A percentile compares a stretch with the other conserved stretches of the same genome.
These are phyloP conservation scores for Lavandula angustifolia DNA, from an alignment of 257 asterid genomes.

Conservation along the genomic window DNA sequence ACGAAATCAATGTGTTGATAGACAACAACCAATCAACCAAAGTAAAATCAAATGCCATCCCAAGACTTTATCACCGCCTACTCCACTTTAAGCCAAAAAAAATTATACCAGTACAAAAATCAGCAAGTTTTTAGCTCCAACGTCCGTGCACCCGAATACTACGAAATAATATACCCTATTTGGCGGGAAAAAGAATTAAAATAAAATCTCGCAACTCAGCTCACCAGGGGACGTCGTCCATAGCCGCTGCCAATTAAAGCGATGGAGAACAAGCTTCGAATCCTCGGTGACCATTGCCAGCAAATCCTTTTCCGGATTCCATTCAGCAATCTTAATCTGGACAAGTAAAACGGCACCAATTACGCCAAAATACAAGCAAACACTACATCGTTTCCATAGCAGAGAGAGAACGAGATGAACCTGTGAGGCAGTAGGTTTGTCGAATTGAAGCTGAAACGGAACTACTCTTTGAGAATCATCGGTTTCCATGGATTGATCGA, in stretches of 20 bases:
- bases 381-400: neutral
- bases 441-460: conserved; percentile 94
- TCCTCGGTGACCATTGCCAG: conserved; percentile 93
- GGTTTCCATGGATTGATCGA: conserved; percentile 49
- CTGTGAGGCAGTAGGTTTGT: conserved; percentile 85
- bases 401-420: conserved; percentile 33
- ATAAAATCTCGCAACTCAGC: neutral
- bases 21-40: conserved; percentile 15
- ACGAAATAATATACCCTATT: neutral
- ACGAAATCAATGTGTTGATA: neutral
- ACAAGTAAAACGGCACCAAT: conserved; percentile 23
- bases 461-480: conserved; percentile 50
- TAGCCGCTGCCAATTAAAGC: conserved; percentile 98
- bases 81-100: no score
- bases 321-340: conserved; percentile 89
- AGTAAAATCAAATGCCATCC: conserved; percentile 3
- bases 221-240: conserved; percentile 88
- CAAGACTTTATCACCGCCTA: neutral
- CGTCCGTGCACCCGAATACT: neutral
- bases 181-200: no score
- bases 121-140: neutral
- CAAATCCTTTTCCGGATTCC: conserved; percentile 98
- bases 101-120: neutral
- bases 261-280: conserved; percentile 88
- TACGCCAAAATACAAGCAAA: conserved; percentile 3